phyloP scores from a whole-genome alignment of 345 rosid genomes.

The Eucalyptus cloeziana region DNA sequence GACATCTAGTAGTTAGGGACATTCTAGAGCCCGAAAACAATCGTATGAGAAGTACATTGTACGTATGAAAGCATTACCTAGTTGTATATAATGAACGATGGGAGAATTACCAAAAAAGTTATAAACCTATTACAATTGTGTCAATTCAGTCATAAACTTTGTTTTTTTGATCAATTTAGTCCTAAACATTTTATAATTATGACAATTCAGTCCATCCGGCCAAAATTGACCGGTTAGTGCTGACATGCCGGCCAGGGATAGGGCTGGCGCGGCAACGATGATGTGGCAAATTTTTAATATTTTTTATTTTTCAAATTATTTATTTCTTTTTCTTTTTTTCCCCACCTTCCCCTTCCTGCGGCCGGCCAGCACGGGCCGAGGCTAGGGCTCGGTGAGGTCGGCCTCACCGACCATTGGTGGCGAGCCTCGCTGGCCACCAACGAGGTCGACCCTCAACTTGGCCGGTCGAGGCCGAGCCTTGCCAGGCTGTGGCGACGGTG shows the following conservation, averaged over 20 bases:
- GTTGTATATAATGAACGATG: rapidly evolving
- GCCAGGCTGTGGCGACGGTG: no score
- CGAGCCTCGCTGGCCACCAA: no score
- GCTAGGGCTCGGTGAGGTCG: no score
- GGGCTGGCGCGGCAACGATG: rapidly evolving
- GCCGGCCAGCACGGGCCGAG: no score
- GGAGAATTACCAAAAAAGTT: rapidly evolving
- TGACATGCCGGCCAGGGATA: rapidly evolving
- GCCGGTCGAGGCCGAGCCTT: no score
- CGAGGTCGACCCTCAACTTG: no score
- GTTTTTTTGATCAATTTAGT: no score
- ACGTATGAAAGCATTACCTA: neutral
- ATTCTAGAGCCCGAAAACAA: neutral
- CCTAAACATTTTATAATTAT: no score
- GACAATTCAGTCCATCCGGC: rapidly evolving
- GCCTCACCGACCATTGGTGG: rapidly evolving
- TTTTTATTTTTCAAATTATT: no score
- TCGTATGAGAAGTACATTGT: neutral
- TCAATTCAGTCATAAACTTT: rapidly evolving
- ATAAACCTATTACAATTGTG: no score
- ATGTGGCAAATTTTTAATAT: rapidly evolving
- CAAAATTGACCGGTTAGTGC: rapidly evolving
- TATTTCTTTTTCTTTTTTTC: no score
- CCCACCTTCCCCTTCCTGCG: rapidly evolving
- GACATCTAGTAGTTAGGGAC: neutral